Evolutionary conservation across 2,329 filamentous ascomycete species (phyloP).

Genomic region (Neofusicoccum sp.): DNA sequence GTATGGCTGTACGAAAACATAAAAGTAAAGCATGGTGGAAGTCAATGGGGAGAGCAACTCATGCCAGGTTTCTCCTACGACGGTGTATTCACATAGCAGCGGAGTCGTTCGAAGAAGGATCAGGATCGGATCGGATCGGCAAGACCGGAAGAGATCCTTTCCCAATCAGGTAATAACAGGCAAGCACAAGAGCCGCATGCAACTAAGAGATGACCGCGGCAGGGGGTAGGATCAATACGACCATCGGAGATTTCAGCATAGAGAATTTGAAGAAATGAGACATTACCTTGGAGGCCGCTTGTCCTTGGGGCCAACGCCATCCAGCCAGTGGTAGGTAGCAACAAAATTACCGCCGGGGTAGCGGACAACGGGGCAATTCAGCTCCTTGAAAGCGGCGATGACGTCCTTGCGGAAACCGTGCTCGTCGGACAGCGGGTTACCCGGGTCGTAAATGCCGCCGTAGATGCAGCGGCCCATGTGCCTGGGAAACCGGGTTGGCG

Average conservation of each 20-base stretch:
- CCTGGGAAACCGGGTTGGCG: conserved; percentile 43
- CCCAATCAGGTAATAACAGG: not conserved
- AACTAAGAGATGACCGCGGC: not conserved
- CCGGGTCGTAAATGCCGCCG: conserved; percentile 79
- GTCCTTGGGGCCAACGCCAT: conserved; percentile 73
- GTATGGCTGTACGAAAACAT: too few species aligned
- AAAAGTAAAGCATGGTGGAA: too few species aligned
- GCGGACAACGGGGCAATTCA: conserved; percentile 72
- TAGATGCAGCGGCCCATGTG: conserved; percentile 91
- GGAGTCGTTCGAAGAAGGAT: not conserved
- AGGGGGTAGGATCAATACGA: not conserved
- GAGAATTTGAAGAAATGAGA: not conserved
- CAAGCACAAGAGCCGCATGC: conserved; percentile 7
- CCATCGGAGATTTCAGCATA: conserved; percentile 1
- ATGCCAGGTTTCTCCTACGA: too few species aligned
- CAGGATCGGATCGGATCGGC: not conserved
- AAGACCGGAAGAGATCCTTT: not conserved
- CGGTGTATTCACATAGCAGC: too few species aligned
- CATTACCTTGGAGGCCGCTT: conserved; percentile 58
- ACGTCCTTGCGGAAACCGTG: conserved; percentile 79
- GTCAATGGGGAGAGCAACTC: too few species aligned
- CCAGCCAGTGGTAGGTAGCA: conserved; percentile 82
- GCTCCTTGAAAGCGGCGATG: conserved; percentile 67
- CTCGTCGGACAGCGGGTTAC: conserved; percentile 68
- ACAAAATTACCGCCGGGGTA: conserved; percentile 85